Evolutionary conservation across 257 asterid genomes (phyloP).

Genomic region (Catharanthus roseus): DNA sequence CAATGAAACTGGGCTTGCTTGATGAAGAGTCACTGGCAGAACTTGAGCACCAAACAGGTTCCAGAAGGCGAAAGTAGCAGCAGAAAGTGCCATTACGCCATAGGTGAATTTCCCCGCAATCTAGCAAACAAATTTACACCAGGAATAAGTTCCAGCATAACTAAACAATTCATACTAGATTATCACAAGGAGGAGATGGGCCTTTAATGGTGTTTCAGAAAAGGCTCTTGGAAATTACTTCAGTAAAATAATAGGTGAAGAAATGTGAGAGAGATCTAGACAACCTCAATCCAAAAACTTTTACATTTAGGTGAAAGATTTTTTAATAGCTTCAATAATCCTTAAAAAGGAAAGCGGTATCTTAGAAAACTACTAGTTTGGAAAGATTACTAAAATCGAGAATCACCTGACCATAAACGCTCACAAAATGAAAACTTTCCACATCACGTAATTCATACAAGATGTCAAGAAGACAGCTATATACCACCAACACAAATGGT

Average conservation of each 20-base stretch:
- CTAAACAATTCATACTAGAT: neutral
- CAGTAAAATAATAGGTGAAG: neutral
- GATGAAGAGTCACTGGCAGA: slow-evolving; percentile 82
- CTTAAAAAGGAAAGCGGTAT: neutral
- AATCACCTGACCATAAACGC: neutral
- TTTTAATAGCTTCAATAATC: neutral
- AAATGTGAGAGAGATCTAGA: neutral
- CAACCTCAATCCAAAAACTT: neutral
- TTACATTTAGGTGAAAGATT: neutral
- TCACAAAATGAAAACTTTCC: neutral
- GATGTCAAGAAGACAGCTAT: neutral
- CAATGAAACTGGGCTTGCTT: slow-evolving; percentile 84
- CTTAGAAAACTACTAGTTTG: neutral
- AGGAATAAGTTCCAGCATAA: slow-evolving; percentile 7
- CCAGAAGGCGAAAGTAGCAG: slow-evolving; percentile 97
- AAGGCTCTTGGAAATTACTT: neutral
- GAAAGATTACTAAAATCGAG: slow-evolving; percentile 2
- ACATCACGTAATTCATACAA: neutral
- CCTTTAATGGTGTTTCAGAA: neutral
- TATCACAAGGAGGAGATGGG: neutral
- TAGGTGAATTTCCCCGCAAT: slow-evolving; percentile 96
- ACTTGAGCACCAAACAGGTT: slow-evolving; percentile 68
- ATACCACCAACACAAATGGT: neutral
- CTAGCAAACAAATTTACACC: slow-evolving; percentile 32
- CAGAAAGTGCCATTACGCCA: slow-evolving; percentile 95